Percentiles rank a stretch among this genome's conserved stretches.
Evolutionary conservation across 1,284 basidiomycete genomes (phyloP).

Genomic region (Moesziomyces parantarcticus): DNA sequence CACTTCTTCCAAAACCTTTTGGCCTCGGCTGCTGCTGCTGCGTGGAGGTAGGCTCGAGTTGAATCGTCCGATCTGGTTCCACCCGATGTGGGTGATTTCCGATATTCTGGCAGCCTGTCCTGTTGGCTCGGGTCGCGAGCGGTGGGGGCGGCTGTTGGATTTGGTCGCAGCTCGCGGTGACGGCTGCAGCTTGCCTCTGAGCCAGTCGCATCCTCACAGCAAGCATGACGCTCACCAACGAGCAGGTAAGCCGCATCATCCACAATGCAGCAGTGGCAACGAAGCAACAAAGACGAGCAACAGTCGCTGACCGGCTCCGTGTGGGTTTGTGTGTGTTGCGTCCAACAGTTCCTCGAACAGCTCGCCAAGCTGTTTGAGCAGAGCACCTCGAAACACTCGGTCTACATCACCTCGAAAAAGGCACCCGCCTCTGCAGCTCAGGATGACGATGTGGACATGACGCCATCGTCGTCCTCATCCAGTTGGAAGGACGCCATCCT

Average conservation of each 20-base stretch:
- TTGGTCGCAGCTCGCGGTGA: neutral
- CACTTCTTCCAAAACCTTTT: neutral
- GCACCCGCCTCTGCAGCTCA: slow-evolving; percentile 29
- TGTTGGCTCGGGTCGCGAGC: too few relatives aligned
- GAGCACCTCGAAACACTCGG: slow-evolving; percentile 52
- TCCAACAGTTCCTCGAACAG: slow-evolving; percentile 52
- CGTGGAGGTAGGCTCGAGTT: neutral
- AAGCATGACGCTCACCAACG: slow-evolving; percentile 31
- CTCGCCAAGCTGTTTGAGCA: slow-evolving; percentile 53
- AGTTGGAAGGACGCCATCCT: slow-evolving; percentile 37
- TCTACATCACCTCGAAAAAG: slow-evolving; percentile 59
- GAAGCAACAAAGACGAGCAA: too few relatives aligned
- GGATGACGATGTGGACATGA: slow-evolving; percentile 41
- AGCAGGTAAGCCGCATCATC: slow-evolving; percentile 21
- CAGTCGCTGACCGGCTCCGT: neutral
- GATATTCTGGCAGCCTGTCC: too few relatives aligned
- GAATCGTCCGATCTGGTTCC: neutral
- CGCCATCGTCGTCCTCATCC: slow-evolving; percentile 25
- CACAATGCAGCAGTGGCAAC: too few relatives aligned
- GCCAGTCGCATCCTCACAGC: neutral
- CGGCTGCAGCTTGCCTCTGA: neutral
- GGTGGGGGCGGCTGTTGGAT: too few relatives aligned
- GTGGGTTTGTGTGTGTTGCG: neutral
- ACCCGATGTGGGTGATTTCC: too few relatives aligned
- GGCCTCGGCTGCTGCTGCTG: neutral